Evolutionary conservation across 2,329 filamentous ascomycete species (phyloP).

Genomic region (Penicillium sp.): DNA sequence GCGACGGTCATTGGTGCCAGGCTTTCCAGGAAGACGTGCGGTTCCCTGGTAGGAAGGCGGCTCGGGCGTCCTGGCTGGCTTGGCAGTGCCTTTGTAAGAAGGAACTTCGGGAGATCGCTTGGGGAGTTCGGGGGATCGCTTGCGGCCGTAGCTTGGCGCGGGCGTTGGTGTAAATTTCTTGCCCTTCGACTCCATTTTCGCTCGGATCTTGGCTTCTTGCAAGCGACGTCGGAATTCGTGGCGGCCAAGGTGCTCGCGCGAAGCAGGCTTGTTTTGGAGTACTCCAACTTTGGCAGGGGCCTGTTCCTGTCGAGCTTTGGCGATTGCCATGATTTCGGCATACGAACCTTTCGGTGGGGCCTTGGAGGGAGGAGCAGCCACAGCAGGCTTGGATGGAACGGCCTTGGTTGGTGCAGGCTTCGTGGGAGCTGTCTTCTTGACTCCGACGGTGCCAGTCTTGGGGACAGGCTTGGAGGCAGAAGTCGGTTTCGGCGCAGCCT

Average conservation of each 20-base stretch:
- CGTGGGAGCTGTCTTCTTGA: slow-evolving; percentile 16
- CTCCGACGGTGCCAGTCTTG: slow-evolving; percentile 17
- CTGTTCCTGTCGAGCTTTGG: slow-evolving; percentile 55
- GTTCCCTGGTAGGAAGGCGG: slow-evolving; percentile 44
- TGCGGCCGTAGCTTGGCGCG: slow-evolving; percentile 10
- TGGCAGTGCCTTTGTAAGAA: slow-evolving; percentile 42
- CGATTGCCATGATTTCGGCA: slow-evolving; percentile 60
- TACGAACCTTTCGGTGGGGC: slow-evolving; percentile 60
- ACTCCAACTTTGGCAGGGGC: slow-evolving; percentile 49
- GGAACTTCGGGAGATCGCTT: slow-evolving; percentile 35
- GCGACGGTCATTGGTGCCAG: slow-evolving; percentile 28
- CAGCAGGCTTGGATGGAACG: not conserved
- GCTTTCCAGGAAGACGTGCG: slow-evolving; percentile 35
- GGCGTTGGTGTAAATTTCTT: slow-evolving; percentile 27
- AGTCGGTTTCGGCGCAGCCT: slow-evolving; percentile 15
- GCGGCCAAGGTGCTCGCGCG: slow-evolving; percentile 58
- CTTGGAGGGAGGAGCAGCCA: slow-evolving; percentile 31
- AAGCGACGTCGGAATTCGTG: slow-evolving; percentile 53
- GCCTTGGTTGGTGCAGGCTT: slow-evolving; percentile 5
- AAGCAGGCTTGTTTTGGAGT: slow-evolving; percentile 52
- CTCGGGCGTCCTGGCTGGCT: slow-evolving; percentile 26
- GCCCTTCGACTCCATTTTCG: slow-evolving; percentile 35
- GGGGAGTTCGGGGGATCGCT: slow-evolving; percentile 30
- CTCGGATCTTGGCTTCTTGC: slow-evolving; percentile 43
- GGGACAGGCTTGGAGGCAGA: slow-evolving; percentile 9